A percentile compares a stretch with the other conserved stretches of the same genome.
Conservation (phyloP, 139 green algal genomes). For the Chloropicon primus region DNA sequence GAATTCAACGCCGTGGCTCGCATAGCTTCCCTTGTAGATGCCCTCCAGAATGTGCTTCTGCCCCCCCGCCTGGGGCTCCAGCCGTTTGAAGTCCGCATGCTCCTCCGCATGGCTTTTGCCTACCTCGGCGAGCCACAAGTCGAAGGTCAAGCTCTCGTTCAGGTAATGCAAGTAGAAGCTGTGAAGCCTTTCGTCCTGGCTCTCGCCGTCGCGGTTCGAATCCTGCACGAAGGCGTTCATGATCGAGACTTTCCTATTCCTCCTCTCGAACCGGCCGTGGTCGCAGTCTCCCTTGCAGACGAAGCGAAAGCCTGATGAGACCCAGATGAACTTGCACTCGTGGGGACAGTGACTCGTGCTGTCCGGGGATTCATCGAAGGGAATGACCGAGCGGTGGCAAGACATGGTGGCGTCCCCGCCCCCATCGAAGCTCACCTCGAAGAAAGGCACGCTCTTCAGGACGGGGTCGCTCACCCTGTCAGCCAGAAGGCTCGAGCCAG, state of each 20-base stretch:
- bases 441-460: background rate
- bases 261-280: background rate
- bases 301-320: background rate
- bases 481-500: background rate
- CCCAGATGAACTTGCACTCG: background rate
- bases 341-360: background rate
- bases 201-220: background rate
- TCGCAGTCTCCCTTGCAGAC: background rate
- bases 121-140: background rate
- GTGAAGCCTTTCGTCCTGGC: background rate
- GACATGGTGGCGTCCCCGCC: background rate
- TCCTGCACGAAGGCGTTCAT: background rate
- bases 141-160: background rate
- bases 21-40: background rate
- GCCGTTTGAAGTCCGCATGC: too few relatives aligned
- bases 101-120: too few relatives aligned
- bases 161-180: background rate
- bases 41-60: too few relatives aligned
- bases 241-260: background rate
- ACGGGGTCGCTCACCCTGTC: background rate
- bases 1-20: background rate
- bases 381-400: background rate
- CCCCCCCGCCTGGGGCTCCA: too few relatives aligned
- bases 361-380: background rate
- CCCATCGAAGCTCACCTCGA: background rate